Evolutionary conservation across 306 rosid genomes (phyloP), one percentile per base, ranked within the genome.

Genomic region (Comarum palustre): DNA sequence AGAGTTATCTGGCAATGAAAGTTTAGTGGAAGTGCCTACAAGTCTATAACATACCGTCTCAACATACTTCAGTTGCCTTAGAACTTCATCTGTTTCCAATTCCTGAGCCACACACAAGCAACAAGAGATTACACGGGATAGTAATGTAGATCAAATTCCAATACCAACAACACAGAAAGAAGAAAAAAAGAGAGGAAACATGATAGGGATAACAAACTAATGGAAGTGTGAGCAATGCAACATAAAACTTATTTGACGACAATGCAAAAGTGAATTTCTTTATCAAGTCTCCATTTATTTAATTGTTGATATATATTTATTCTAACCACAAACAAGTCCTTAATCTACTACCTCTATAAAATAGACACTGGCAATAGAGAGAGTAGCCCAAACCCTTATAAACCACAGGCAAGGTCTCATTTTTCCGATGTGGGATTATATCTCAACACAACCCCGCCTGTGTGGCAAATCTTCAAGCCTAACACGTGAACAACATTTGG

Each of bases 11-110:
- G 5, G 15, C 14, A 20, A 52, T 52, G 34, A 27, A 22, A 58
- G 14, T 68, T 31, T 31, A 68, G 36, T 17, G 43, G 0, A 62
- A 66, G 72, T 55, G 72, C 57, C 59, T 42, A 24, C 31, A 29
- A 29, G 31, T 29, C 31, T 29, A 36, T 32, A 65, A 58, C 82
- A 67, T 86, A 93, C 97, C 93, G 77, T 83, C 79, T 93, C 93
- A 76, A 87, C 77, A 82, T 86, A 87, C 86, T 87, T 93, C 72
- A 90, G 84, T 81, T 93, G 97, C 85, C 85, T 87, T 67, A 83
- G 77, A 82, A 90, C 87, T 75, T 86, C 76, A 29, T 83, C 87
- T 10, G 90, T 93, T 79, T 90, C 97, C 82, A 86, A 64, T 82
- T 93, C 97, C 98, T 93, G 92, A 73, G 74, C 66, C 69, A 76